Conservation (phyloP, 306 rosid genomes). For the Quercus gilva region DNA sequence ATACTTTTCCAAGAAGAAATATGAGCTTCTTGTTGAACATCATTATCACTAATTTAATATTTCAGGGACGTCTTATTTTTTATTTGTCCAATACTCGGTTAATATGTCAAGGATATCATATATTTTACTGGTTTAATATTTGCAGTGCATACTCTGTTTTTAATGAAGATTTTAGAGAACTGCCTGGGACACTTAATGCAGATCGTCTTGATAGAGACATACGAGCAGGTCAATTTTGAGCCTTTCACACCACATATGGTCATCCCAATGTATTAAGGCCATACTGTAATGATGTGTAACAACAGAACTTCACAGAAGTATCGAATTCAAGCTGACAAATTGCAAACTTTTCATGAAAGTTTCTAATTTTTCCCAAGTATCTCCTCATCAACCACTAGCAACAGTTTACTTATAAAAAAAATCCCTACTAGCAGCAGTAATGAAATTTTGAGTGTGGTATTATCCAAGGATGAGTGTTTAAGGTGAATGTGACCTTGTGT, state of each 20-base stretch:
- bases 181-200: conserved; percentile 86
- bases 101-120: neutral
- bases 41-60: neutral
- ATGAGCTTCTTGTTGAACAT: neutral
- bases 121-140: neutral
- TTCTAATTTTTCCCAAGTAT: neutral
- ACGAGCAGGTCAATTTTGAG: conserved; percentile 87
- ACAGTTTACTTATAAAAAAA: neutral
- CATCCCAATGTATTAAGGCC: conserved; percentile 4
- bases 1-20: neutral
- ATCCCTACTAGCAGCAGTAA: neutral
- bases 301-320: neutral
- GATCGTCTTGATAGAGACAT: conserved; percentile 84
- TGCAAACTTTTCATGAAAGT: neutral
- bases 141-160: conserved; percentile 93
- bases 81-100: neutral
- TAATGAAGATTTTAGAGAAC: conserved; percentile 94
- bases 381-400: neutral
- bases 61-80: neutral
- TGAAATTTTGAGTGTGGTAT: conserved; percentile 7
- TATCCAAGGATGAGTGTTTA: neutral
- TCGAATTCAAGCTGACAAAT: neutral
- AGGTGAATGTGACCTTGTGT: neutral
- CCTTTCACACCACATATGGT: neutral
- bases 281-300: neutral